These are phyloP conservation scores for Schoenoplectus triqueter DNA, from an alignment of 202 grass and related monocot genomes.

Conservation along the genomic window DNA sequence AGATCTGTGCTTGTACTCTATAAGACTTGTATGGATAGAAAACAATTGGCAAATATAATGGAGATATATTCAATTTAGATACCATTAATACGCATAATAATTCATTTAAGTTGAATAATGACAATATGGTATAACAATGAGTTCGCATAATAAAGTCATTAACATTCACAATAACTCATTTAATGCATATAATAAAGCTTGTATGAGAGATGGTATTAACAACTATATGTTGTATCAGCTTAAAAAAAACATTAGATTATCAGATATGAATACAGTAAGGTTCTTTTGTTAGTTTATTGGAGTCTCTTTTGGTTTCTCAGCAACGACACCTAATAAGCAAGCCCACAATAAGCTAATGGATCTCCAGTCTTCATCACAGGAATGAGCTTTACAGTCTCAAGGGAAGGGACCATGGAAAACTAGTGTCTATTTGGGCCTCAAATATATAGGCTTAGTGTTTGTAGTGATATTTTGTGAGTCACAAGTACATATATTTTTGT, in stretches of 20 bases:
- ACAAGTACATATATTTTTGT: too few relatives aligned
- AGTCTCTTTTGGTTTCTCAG: neutral
- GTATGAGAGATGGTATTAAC: too few relatives aligned
- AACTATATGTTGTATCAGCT: too few relatives aligned
- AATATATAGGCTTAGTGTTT: neutral
- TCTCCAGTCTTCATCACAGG: neutral
- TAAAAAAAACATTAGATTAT: neutral
- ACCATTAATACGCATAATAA: neutral
- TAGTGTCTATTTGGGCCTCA: neutral
- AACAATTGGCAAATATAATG: neutral
- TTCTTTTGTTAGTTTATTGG: too few relatives aligned
- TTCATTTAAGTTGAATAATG: neutral
- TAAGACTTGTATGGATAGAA: neutral
- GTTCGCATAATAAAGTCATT: too few relatives aligned
- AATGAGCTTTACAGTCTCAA: neutral
- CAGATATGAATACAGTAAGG: neutral
- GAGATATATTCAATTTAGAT: neutral
- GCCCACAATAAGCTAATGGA: slow-evolving; percentile 15
- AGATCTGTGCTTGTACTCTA: neutral
- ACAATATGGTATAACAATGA: too few relatives aligned
- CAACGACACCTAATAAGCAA: neutral
- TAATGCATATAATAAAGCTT: too few relatives aligned
- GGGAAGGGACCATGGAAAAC: neutral
- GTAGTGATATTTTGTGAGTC: neutral
- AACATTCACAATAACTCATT: too few relatives aligned